phyloP scores from a whole-genome alignment of 2,329 filamentous ascomycete species.

The Penicillium sp. region DNA sequence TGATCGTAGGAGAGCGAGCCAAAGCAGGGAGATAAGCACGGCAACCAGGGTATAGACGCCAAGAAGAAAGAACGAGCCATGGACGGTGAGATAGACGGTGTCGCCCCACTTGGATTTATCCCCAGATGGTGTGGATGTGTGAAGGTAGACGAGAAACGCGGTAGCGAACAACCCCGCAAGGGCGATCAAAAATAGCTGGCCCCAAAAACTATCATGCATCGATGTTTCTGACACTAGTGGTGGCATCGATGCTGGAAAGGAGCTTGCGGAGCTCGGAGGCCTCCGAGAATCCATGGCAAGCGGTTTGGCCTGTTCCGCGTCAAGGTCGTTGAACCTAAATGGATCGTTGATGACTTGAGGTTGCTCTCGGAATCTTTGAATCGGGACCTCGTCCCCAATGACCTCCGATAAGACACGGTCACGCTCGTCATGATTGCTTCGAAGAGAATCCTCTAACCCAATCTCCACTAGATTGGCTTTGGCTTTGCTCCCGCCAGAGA shows the following conservation, averaged over 20 bases:
- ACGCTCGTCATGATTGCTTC: slow-evolving; percentile 42
- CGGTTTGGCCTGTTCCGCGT: slow-evolving; percentile 50
- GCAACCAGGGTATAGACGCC: slow-evolving; percentile 89
- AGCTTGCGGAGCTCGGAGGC: slow-evolving; percentile 46
- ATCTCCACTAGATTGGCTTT: slow-evolving; percentile 75
- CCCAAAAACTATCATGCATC: slow-evolving; percentile 84
- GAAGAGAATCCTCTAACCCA: slow-evolving; percentile 64
- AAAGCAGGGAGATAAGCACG: slow-evolving; percentile 77
- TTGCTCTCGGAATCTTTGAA: slow-evolving; percentile 51
- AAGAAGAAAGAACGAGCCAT: slow-evolving; percentile 80
- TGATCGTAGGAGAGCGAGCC: slow-evolving; percentile 80
- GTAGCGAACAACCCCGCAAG: slow-evolving; percentile 80
- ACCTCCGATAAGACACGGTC: slow-evolving; percentile 39
- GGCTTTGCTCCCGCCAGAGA: slow-evolving; percentile 48
- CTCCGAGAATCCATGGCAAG: slow-evolving; percentile 42
- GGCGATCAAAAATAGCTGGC: slow-evolving; percentile 79
- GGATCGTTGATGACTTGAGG: slow-evolving; percentile 37
- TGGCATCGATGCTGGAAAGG: slow-evolving; percentile 53
- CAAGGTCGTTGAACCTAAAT: slow-evolving; percentile 36
- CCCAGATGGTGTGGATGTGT: slow-evolving; percentile 65
- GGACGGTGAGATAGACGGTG: slow-evolving; percentile 85
- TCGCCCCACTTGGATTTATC: slow-evolving; percentile 71
- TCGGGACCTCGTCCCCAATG: slow-evolving; percentile 45
- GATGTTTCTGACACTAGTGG: slow-evolving; percentile 63
- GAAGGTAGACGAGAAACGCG: slow-evolving; percentile 81